Evolutionary conservation across 176 grass and related monocot genomes (phyloP), one percentile per base, ranked within the genome.

Genomic region (Puccinellia tenuiflora): DNA sequence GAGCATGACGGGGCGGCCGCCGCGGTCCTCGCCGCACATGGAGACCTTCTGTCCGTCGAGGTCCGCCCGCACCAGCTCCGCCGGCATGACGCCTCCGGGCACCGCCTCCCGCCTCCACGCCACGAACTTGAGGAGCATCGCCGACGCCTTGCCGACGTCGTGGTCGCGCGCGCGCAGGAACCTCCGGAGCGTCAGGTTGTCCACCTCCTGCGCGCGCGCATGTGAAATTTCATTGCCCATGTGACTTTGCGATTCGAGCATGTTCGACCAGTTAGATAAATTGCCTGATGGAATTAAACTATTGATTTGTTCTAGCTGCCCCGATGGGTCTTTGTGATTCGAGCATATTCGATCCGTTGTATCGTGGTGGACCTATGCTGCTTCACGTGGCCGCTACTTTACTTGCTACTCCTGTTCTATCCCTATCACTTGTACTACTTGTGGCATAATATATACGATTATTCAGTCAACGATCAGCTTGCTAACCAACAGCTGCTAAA

Each of bases 141-240:
- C 73, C 1, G 91, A 62, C 10, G 82, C 96, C 85, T 96, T 98
- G 31, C 80, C 63, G 7, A 93, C 78, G 53, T 89, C 67, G 13
- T 83, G 85, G 63, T 90, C 89, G 15, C 96, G 91, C 17, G 93
- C 96, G 1, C 93, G 88, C 73, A 98, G 67, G 81, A 98, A 96
- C 85, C 96, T 87, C 54, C 91, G 39, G 22, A 98, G 82, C 4
- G 68, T 93, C 81, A 98, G 76, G 85, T 96, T 84, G 76, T 98
- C 89, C 66, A 78, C 77, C 70, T 93, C 93, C 96, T 98, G 82
- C 25, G n/a, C n/a, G n/a, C n/a, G n/a, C n/a, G n/a, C n/a, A n/a
- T n/a, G n/a, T n/a, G n/a, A n/a, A n/a, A n/a, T n/a, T n/a, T n/a
- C n/a, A n/a, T n/a, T n/a, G n/a, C n/a, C n/a, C n/a, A n/a, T n/a